phyloP scores from a whole-genome alignment of 106 monocot genomes.

The Dendrobium officinale region DNA sequence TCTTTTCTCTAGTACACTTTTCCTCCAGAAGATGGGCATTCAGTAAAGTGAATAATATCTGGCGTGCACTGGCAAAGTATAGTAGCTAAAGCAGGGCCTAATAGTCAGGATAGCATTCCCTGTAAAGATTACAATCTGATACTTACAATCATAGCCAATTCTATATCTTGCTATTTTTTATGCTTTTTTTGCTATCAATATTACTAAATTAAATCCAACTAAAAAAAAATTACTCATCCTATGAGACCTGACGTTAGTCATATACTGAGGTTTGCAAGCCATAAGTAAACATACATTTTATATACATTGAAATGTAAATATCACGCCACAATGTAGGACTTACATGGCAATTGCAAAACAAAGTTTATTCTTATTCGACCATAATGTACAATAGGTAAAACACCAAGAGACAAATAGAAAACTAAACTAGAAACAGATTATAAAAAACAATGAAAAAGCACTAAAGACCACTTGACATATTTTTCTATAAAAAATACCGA shows the following conservation, averaged over 20 bases:
- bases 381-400: neutral
- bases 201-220: neutral
- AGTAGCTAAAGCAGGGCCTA: no score
- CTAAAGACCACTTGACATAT: neutral
- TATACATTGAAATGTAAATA: neutral
- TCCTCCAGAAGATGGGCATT: no score
- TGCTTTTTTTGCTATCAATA: neutral
- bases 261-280: neutral
- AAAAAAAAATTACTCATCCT: neutral
- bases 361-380: neutral
- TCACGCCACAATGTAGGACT: neutral
- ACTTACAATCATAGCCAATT: no score
- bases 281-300: neutral
- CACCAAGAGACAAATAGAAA: neutral
- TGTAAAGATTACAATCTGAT: no score
- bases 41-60: no score
- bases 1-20: no score
- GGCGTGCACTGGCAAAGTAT: no score
- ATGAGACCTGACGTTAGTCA: neutral
- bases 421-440: neutral
- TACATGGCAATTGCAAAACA: neutral
- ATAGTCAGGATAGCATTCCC: no score
- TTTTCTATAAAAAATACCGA: slow-evolving; percentile 32
- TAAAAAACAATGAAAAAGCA: neutral
- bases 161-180: neutral